Conservation (phyloP, 1,284 basidiomycete genomes). For the Irpex rosettiformis region DNA sequence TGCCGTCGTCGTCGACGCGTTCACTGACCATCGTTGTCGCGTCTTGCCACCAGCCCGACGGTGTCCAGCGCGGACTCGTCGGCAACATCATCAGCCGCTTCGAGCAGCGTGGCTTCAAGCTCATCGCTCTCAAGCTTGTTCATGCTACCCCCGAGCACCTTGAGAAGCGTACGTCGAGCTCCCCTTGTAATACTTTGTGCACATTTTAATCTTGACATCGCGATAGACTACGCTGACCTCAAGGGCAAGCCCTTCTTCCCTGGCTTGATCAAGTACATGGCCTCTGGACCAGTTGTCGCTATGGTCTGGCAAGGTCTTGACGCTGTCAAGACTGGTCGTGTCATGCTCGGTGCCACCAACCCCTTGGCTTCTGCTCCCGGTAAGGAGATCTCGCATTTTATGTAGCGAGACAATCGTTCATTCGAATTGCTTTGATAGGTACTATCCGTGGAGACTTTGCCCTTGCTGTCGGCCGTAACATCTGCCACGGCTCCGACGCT, state of each 20-base stretch:
- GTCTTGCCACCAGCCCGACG: constrained; percentile 81
- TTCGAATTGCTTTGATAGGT: constrained; percentile 37
- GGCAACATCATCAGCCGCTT: constrained; percentile 93
- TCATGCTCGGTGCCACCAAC: constrained; percentile 97
- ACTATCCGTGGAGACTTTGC: constrained; percentile 93
- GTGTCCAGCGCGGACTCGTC: constrained; percentile 93
- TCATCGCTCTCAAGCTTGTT: constrained; percentile 85
- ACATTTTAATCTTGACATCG: constrained; percentile 11
- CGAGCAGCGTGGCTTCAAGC: constrained; percentile 95
- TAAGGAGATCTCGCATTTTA: constrained; percentile 26
- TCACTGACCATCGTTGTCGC: constrained; percentile 1
- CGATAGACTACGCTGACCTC: constrained; percentile 90
- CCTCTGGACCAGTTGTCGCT: constrained; percentile 91
- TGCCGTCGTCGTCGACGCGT: constrained; percentile 2
- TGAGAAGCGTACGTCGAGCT: constrained; percentile 64
- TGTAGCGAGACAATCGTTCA: neutral
- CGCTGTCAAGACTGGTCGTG: constrained; percentile 94
- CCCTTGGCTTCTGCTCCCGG: constrained; percentile 88
- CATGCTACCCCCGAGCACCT: constrained; percentile 79
- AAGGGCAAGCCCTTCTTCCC: constrained; percentile 91
- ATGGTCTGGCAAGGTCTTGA: constrained; percentile 98
- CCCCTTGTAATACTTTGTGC: neutral
- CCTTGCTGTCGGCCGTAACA: constrained; percentile 90
- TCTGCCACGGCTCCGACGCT: constrained; percentile 93
- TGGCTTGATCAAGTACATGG: constrained; percentile 92